phyloP scores from a whole-genome alignment of 345 rosid genomes.

The Brassica carinata region DNA sequence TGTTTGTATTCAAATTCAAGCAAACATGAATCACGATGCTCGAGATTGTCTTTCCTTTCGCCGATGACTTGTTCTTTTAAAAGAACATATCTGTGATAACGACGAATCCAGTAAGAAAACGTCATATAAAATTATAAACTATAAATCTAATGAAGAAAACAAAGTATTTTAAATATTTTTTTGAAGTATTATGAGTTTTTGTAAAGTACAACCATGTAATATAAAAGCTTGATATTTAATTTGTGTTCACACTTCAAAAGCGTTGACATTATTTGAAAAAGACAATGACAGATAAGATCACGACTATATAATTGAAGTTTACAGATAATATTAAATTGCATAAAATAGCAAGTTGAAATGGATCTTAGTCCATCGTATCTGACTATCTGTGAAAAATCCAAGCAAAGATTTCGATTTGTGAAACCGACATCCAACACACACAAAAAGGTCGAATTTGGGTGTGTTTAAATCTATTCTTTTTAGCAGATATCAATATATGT shows the following conservation, averaged over 20 bases:
- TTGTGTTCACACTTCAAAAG: conserved; percentile 20
- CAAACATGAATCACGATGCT: conserved; percentile 30
- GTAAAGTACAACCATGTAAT: not conserved
- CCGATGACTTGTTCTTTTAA: conserved; percentile 13
- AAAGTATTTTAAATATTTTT: not conserved
- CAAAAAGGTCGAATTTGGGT: not conserved
- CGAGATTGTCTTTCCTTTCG: conserved; percentile 35
- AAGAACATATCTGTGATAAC: conserved; percentile 8
- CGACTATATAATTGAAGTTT: not conserved
- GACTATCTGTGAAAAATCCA: conserved; percentile 9
- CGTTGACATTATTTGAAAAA: conserved; percentile 25
- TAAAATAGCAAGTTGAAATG: conserved; percentile 23
- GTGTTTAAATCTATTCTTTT: not conserved
- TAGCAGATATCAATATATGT: not conserved
- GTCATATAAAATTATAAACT: conserved; percentile 6
- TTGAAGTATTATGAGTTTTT: not conserved
- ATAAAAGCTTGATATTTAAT: not conserved
- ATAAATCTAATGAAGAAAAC: not conserved
- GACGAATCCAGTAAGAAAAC: not conserved
- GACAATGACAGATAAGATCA: conserved; percentile 28
- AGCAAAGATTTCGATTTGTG: conserved; percentile 15
- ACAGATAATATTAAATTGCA: not conserved
- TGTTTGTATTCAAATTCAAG: conserved; percentile 20
- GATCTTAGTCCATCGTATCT: conserved; percentile 20
- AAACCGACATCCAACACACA: not conserved